Conservation (phyloP, 768 basidiomycete genomes). For the Omphalotus guepiniiformis region DNA sequence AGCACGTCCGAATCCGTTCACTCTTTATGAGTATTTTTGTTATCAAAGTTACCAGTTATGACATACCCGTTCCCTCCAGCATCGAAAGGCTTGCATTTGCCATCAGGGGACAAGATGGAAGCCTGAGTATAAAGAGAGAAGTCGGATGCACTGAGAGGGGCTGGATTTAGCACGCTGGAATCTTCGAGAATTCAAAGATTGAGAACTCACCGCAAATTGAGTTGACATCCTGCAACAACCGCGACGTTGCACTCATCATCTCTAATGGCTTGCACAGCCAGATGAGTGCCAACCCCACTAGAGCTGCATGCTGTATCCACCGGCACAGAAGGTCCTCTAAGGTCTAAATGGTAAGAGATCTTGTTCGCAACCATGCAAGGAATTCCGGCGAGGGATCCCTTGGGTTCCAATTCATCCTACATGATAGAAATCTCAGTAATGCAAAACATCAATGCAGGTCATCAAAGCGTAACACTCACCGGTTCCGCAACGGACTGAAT, state of each 20-base stretch:
- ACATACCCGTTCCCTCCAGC: conserved; percentile 27
- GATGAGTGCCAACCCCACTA: conserved; percentile 40
- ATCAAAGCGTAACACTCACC: conserved; percentile 18
- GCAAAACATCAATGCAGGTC: background rate
- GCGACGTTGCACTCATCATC: conserved; percentile 45
- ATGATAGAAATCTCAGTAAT: background rate
- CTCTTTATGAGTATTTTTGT: conserved; percentile 17
- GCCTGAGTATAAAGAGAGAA: conserved; percentile 36
- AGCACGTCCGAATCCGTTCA: conserved; percentile 30
- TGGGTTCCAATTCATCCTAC: conserved; percentile 32
- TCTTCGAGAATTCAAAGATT: conserved; percentile 17
- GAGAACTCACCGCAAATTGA: conserved; percentile 32
- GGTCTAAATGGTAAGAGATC: conserved; percentile 37
- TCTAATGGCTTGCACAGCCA: conserved; percentile 40
- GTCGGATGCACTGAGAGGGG: conserved; percentile 24
- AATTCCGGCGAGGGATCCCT: conserved; percentile 28
- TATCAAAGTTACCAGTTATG: background rate
- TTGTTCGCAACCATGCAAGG: conserved; percentile 36
- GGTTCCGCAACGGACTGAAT: conserved; percentile 21
- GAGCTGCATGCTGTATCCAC: conserved; percentile 45
- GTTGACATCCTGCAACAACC: conserved; percentile 39
- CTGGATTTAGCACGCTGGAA: too few species aligned
- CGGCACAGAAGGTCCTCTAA: conserved; percentile 44
- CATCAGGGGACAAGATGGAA: conserved; percentile 31
- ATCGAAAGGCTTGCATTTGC: conserved; percentile 33